Evolutionary conservation across 495 filamentous ascomycete genomes (phyloP).

Genomic region (Cercophora scortea): DNA sequence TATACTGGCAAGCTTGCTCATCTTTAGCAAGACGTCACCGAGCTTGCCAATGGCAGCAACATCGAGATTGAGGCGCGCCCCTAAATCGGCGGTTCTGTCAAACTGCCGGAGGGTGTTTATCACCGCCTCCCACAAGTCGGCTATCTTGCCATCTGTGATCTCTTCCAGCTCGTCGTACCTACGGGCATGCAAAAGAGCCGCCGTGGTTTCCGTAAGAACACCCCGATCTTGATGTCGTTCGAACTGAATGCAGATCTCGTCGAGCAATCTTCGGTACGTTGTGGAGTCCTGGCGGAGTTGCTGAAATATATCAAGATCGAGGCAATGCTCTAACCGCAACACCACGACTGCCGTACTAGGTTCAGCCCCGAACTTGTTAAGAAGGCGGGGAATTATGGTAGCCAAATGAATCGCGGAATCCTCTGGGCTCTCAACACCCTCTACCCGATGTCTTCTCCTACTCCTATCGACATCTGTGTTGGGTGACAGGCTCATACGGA

Average conservation of each 20-base stretch:
- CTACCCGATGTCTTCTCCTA: slow-evolving; percentile 50
- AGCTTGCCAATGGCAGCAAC: slow-evolving; percentile 57
- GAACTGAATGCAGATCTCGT: slow-evolving; percentile 92
- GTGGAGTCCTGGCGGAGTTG: slow-evolving; percentile 80
- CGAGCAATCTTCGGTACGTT: slow-evolving; percentile 71
- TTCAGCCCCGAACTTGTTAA: slow-evolving; percentile 88
- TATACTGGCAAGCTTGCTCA: slow-evolving; percentile 75
- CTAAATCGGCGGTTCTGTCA: slow-evolving; percentile 57
- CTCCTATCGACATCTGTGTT: slow-evolving; percentile 54
- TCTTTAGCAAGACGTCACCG: slow-evolving; percentile 71
- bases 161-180: slow-evolving; percentile 83
- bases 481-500: slow-evolving; percentile 57
- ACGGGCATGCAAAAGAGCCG: slow-evolving; percentile 76
- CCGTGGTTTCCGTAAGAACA: slow-evolving; percentile 77
- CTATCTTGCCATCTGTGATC: slow-evolving; percentile 68
- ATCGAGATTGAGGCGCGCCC: slow-evolving; percentile 52
- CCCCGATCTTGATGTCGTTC: slow-evolving; percentile 77
- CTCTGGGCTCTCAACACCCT: slow-evolving; percentile 59
- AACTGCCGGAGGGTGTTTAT: slow-evolving; percentile 61
- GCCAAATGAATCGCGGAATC: slow-evolving; percentile 68
- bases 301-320: slow-evolving; percentile 83
- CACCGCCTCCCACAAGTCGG: slow-evolving; percentile 77
- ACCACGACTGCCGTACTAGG: slow-evolving; percentile 79
- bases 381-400: slow-evolving; percentile 67
- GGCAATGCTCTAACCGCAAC: slow-evolving; percentile 74